Evolutionary conservation across 352 stramenopile species (phyloP).

Genomic region (Pythium rhizo-oryzae): DNA sequence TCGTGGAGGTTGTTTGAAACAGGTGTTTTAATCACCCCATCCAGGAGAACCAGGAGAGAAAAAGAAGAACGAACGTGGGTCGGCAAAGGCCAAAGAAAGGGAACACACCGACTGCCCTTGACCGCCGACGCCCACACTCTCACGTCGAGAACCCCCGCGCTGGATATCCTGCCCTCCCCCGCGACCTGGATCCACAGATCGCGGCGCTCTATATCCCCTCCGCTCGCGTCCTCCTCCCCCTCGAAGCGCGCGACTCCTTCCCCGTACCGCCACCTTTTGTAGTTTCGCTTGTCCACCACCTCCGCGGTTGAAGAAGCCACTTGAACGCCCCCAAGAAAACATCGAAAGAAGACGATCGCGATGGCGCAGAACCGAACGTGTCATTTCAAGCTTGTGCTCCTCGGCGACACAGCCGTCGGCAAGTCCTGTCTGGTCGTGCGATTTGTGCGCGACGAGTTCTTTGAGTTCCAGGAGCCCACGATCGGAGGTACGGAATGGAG

Average conservation of each 20-base stretch:
- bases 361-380: constrained; percentile 87
- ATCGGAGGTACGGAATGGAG: constrained; percentile 82
- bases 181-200: not conserved
- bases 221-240: not conserved
- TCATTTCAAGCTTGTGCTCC: constrained; percentile 99
- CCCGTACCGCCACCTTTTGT: not conserved
- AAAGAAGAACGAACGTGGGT: constrained; percentile 31
- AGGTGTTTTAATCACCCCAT: constrained; percentile 18
- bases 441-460: constrained; percentile 99
- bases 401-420: constrained; percentile 99
- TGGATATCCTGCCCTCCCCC: not conserved
- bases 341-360: constrained; percentile 25
- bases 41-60: constrained; percentile 30
- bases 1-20: constrained; percentile 20
- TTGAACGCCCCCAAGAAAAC: not conserved
- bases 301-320: not conserved
- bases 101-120: constrained; percentile 12
- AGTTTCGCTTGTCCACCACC: not conserved
- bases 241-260: not conserved
- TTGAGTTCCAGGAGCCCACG: constrained; percentile 99
- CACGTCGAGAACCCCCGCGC: constrained; percentile 16
- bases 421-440: constrained; percentile 99
- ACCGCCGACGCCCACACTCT: constrained; percentile 6
- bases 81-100: constrained; percentile 16
- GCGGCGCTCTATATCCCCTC: not conserved